phyloP scores from a whole-genome alignment of 495 filamentous ascomycete species.

The Penicillium tannophilum region DNA sequence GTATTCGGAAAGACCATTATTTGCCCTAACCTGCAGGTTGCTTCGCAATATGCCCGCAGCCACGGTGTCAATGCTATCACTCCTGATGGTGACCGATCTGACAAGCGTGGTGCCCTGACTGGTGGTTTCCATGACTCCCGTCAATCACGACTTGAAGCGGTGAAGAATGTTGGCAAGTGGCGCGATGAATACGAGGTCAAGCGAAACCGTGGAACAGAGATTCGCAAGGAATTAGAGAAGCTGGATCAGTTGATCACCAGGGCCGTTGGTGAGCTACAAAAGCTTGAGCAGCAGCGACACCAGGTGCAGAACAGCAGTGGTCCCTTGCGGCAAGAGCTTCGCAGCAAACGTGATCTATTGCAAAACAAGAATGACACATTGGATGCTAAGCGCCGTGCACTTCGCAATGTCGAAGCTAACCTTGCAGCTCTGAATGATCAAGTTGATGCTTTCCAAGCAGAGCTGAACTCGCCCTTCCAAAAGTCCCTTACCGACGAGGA shows the following conservation, averaged over 20 bases:
- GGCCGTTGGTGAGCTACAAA: conserved; percentile 78
- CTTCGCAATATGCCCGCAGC: conserved; percentile 84
- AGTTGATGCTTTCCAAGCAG: conserved; percentile 70
- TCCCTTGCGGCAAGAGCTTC: conserved; percentile 72
- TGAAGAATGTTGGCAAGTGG: conserved; percentile 73
- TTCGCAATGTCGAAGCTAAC: conserved; percentile 73
- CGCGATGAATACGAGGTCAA: conserved; percentile 73
- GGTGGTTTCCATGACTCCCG: conserved; percentile 89
- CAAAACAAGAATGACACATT: conserved; percentile 75
- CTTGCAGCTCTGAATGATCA: conserved; percentile 75
- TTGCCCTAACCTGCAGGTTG: conserved; percentile 83
- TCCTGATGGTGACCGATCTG: conserved; percentile 86
- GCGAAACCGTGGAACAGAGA: conserved; percentile 55
- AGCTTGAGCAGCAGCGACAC: conserved; percentile 73
- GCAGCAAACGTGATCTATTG: conserved; percentile 67
- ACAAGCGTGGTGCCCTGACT: conserved; percentile 91
- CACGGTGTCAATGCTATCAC: conserved; percentile 93
- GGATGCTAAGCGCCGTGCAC: conserved; percentile 67
- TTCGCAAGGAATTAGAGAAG: conserved; percentile 66
- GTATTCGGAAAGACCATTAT: conserved; percentile 96
- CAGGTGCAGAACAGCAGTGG: conserved; percentile 83
- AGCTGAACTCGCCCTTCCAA: conserved; percentile 85
- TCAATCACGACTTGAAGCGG: conserved; percentile 79
- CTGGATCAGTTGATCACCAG: conserved; percentile 86
- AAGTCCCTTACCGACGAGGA: conserved; percentile 83